Evolutionary conservation across 768 basidiomycete genomes (phyloP), one percentile per base, ranked within the genome.

Genomic region (Rhizopogon vinicolor): DNA sequence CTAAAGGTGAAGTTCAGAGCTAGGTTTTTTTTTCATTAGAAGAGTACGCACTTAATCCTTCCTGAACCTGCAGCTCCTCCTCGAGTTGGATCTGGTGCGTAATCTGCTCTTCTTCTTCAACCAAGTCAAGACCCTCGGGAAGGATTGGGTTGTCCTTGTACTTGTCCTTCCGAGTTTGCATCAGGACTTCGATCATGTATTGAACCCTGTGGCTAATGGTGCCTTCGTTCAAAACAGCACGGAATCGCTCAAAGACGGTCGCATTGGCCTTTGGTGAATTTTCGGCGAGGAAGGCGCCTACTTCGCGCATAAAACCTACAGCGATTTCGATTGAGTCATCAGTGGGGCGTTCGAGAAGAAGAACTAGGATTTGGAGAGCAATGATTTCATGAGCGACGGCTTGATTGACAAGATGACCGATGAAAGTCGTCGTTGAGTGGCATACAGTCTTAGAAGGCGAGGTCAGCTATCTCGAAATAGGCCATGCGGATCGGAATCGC

Each of bases 301-400:
- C 94, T 78, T 99, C 97, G 19, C 94, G 89, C 76, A 91, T 96
- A 73, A 98, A 93, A 7, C 93, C 92, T 42, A 98, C 95, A 3
- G 96, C 95, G 61, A 99, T 97, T 74, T 99, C 97, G 62, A 99
- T 96, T 2, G 92, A 92, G 73, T 98, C 97, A 63, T 98, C 94
- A 0, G 97, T 98, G 0, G 97, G 95, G 2, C 90, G 85, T 66
- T 98, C 94, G 35, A 98, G 86, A 16, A 98, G 83, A n/a, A 98
- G 83, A 46, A 98, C 84, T 44, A 99, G 87, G 60, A 98, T 94
- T 74, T 98, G 88, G 19, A 99, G 86, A 2, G 93, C 92, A 56
- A 98, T 85, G 56, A 98, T 83, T 69, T 98, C 95, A 63, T 95
- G 89, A 1, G 94, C 93, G 44, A 99, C 89, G 18, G 82, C 79